phyloP scores from a whole-genome alignment of 768 basidiomycete species.

The Boletus rubropictus region DNA sequence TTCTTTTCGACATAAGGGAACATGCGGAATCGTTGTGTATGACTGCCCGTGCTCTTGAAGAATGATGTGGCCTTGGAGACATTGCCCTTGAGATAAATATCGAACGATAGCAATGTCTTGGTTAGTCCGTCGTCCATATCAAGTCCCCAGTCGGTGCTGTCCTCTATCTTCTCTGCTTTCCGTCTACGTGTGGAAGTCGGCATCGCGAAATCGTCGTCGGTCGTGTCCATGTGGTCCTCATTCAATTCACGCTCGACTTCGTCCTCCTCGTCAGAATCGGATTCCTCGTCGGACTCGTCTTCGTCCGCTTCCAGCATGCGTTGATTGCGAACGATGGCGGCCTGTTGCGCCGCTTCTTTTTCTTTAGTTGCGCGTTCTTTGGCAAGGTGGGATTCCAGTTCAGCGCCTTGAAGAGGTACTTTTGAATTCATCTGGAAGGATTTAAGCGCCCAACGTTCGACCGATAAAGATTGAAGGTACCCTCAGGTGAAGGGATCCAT shows the following conservation, averaged over 20 bases:
- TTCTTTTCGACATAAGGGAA: conserved; percentile 95
- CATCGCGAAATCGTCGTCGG: conserved; percentile 29
- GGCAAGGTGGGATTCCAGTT: conserved; percentile 75
- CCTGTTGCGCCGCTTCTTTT: conserved; percentile 81
- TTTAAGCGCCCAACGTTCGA: conserved; percentile 2
- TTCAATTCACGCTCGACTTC: conserved; percentile 47
- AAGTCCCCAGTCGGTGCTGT: conserved; percentile 60
- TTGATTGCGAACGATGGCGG: conserved; percentile 73
- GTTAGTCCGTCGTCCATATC: conserved; percentile 74
- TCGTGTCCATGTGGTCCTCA: conserved; percentile 44
- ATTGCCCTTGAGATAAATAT: conserved; percentile 97
- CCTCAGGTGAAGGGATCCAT: conserved; percentile 59
- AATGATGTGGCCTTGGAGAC: conserved; percentile 81
- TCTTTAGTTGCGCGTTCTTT: conserved; percentile 75
- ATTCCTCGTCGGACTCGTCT: conserved; percentile 70
- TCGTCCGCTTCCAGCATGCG: conserved; percentile 93
- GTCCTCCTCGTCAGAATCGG: conserved; percentile 64
- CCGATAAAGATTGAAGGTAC: conserved; percentile 34
- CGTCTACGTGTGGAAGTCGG: conserved; percentile 30
- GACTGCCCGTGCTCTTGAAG: conserved; percentile 71
- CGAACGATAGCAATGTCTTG: conserved; percentile 78
- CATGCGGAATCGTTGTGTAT: conserved; percentile 86
- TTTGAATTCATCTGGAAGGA: conserved; percentile 71
- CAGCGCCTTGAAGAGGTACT: conserved; percentile 82
- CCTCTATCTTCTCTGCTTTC: conserved; percentile 44